Percentiles rank a stretch among this genome's conserved stretches.
Evolutionary conservation across 2,329 filamentous ascomycete species (phyloP).

Genomic region (Fusarium zealandicum): DNA sequence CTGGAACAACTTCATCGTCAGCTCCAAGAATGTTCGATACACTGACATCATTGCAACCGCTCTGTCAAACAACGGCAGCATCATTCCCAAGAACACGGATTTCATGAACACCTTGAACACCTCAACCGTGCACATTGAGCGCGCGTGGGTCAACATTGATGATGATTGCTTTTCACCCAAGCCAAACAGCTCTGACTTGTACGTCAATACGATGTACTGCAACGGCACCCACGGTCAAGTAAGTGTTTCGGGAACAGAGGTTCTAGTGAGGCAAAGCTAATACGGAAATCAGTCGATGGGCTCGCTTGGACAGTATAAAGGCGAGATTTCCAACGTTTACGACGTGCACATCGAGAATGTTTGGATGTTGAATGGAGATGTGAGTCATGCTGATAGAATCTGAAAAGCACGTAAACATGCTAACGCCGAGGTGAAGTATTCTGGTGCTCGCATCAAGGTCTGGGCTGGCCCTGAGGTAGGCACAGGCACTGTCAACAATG

Average conservation of each 20-base stretch:
- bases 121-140: slow-evolving; percentile 40
- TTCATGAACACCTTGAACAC: slow-evolving; percentile 68
- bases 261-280: not conserved
- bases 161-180: slow-evolving; percentile 76
- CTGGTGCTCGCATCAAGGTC: slow-evolving; percentile 75
- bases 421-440: slow-evolving; percentile 56
- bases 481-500: slow-evolving; percentile 67
- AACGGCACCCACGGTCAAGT: slow-evolving; percentile 73
- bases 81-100: slow-evolving; percentile 66
- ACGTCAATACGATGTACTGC: slow-evolving; percentile 69
- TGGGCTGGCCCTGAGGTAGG: slow-evolving; percentile 65
- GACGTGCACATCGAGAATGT: slow-evolving; percentile 70
- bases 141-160: too few relatives aligned
- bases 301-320: slow-evolving; percentile 71
- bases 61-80: slow-evolving; percentile 53
- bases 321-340: slow-evolving; percentile 71
- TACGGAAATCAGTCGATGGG: slow-evolving; percentile 54
- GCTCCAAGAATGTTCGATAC: slow-evolving; percentile 61
- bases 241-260: slow-evolving; percentile 55
- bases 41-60: slow-evolving; percentile 63
- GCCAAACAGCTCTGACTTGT: slow-evolving; percentile 73
- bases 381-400: not conserved
- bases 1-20: slow-evolving; percentile 70
- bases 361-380: slow-evolving; percentile 61
- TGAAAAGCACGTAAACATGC: too few relatives aligned